Evolutionary conservation across 108 stramenopile genomes (phyloP).

Genomic region (Craspedostauros australis): DNA sequence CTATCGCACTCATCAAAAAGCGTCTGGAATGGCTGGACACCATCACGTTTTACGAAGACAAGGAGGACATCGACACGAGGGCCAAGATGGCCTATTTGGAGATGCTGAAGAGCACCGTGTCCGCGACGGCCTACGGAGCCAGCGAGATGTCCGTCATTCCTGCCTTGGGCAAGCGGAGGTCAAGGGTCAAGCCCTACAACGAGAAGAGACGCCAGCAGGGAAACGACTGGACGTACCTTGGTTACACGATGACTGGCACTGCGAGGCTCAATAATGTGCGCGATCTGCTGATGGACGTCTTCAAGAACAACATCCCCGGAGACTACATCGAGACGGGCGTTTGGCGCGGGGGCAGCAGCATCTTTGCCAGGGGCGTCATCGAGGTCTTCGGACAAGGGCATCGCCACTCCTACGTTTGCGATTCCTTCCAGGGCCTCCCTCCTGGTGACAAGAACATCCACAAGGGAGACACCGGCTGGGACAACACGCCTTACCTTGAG

Average conservation of each 20-base stretch:
- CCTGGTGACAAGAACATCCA: slow-evolving; percentile 8
- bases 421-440: too few relatives aligned
- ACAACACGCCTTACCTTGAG: slow-evolving; percentile 22
- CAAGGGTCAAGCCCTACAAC: too few relatives aligned
- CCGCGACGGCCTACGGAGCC: too few relatives aligned
- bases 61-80: too few relatives aligned
- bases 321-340: slow-evolving; percentile 1
- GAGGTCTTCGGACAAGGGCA: not conserved
- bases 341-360: slow-evolving; percentile 2
- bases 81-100: too few relatives aligned
- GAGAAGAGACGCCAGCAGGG: not conserved
- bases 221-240: not conserved
- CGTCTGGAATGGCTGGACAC: too few relatives aligned
- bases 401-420: not conserved
- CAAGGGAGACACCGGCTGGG: slow-evolving; percentile 12
- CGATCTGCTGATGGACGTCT: not conserved
- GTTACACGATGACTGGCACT: slow-evolving; percentile 1
- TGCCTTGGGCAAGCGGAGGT: too few relatives aligned
- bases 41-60: too few relatives aligned
- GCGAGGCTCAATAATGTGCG: not conserved
- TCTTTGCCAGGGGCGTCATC: not conserved
- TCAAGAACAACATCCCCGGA: not conserved
- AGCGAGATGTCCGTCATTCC: too few relatives aligned
- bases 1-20: too few relatives aligned
- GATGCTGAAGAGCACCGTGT: too few relatives aligned